These are phyloP conservation scores for Blepharisma stoltei DNA, from an alignment of 73 alveolate genomes.

Conservation along the genomic window DNA sequence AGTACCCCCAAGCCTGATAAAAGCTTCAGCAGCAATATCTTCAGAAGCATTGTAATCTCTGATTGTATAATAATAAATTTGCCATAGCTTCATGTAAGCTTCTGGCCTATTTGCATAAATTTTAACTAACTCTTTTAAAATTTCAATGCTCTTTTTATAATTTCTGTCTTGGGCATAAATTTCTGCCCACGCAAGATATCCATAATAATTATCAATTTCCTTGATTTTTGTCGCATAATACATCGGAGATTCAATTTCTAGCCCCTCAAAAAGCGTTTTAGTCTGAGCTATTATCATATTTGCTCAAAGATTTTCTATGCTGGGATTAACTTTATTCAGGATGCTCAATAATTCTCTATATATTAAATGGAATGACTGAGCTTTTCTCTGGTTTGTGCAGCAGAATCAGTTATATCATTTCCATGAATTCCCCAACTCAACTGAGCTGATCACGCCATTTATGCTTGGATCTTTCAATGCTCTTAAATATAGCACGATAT, in stretches of 20 bases:
- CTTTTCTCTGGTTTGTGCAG: too few species aligned
- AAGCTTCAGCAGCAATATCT: slow-evolving; percentile 28
- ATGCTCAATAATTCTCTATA: too few species aligned
- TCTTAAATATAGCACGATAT: too few species aligned
- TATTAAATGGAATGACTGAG: too few species aligned
- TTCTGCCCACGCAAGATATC: slow-evolving; percentile 67
- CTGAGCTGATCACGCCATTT: too few species aligned
- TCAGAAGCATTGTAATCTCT: slow-evolving; percentile 2
- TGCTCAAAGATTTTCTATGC: too few species aligned
- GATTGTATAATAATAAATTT: neutral
- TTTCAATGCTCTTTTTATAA: slow-evolving; percentile 33
- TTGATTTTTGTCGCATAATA: slow-evolving; percentile 49
- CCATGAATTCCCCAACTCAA: too few species aligned
- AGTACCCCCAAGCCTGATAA: slow-evolving; percentile 23
- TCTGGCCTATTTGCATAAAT: slow-evolving; percentile 45
- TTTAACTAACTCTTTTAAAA: slow-evolving; percentile 45
- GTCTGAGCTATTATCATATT: too few species aligned
- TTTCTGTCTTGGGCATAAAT: slow-evolving; percentile 30
- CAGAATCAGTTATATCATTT: too few species aligned
- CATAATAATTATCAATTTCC: slow-evolving; percentile 37
- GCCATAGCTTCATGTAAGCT: slow-evolving; percentile 64
- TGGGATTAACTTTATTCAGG: too few species aligned
- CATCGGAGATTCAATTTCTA: slow-evolving; percentile 29
- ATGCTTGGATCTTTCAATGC: too few species aligned
- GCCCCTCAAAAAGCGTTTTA: neutral